Conservation (phyloP, 2,329 filamentous ascomycete species). For the Cryphonectria parasitica region DNA sequence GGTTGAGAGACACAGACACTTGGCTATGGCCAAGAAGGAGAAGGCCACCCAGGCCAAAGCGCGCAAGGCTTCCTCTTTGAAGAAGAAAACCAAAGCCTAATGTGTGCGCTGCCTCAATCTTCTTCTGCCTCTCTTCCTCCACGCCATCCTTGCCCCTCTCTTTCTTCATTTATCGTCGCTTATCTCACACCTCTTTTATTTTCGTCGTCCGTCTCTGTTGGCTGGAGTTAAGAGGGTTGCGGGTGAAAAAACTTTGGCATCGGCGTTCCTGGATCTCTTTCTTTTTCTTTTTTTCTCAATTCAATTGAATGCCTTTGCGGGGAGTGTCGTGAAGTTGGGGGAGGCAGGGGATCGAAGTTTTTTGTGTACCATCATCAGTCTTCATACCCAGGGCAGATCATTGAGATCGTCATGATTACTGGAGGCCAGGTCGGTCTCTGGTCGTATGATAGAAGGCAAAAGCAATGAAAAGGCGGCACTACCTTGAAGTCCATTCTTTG, state of each 20-base stretch:
- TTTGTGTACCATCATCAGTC: constrained; percentile 7
- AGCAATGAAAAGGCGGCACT: neutral
- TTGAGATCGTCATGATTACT: neutral
- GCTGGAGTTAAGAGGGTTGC: constrained; percentile 27
- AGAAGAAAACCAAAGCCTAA: neutral
- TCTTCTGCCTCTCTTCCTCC: neutral
- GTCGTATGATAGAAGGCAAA: neutral
- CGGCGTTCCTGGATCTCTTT: constrained; percentile 24
- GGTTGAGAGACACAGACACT: constrained; percentile 52
- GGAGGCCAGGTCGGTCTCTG: neutral
- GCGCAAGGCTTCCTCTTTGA: neutral
- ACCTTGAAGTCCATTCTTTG: neutral
- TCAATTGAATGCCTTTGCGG: neutral
- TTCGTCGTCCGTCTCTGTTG: constrained; percentile 9
- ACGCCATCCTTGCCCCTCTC: neutral
- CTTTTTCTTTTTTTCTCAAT: neutral
- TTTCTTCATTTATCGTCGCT: neutral
- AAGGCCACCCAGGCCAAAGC: constrained; percentile 11
- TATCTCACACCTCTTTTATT: constrained; percentile 18
- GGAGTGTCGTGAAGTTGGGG: neutral
- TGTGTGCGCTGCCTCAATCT: neutral
- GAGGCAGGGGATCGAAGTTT: neutral
- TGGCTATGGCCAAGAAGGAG: constrained; percentile 20
- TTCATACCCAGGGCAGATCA: constrained; percentile 6
- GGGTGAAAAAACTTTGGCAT: constrained; percentile 25